A percentile compares a stretch with the other conserved stretches of the same genome.
These are phyloP conservation scores for Boletus sensibilis DNA, from an alignment of 768 basidiomycete genomes.

Conservation along the genomic window DNA sequence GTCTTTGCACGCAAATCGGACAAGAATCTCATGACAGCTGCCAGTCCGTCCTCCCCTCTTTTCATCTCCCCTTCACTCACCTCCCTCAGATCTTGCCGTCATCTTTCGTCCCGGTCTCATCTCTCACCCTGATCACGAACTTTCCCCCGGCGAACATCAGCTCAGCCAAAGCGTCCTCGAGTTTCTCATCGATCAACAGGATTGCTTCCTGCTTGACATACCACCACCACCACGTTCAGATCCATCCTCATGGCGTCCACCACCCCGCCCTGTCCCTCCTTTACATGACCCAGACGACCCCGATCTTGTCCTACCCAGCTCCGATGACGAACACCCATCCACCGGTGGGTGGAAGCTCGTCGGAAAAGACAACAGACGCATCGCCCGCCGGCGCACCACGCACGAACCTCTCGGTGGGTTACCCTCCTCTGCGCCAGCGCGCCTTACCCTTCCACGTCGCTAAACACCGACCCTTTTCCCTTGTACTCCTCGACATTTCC, in stretches of 20 bases:
- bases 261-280: conserved; percentile 5
- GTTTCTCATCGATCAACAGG: conserved; percentile 94
- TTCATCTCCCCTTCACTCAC: background rate
- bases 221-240: conserved; percentile 58
- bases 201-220: conserved; percentile 90
- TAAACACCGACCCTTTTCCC: conserved; percentile 21
- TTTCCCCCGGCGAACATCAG: conserved; percentile 82
- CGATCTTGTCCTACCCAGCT: conserved; percentile 44
- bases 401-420: conserved; percentile 41
- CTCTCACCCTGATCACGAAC: conserved; percentile 83
- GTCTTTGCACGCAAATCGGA: conserved; percentile 91
- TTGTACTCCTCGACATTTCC: conserved; percentile 1
- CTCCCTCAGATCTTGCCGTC: conserved; percentile 78
- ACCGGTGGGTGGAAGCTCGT: conserved; percentile 57
- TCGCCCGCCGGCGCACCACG: conserved; percentile 58
- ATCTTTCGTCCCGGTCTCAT: conserved; percentile 97
- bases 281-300: conserved; percentile 40
- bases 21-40: conserved; percentile 93
- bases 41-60: conserved; percentile 56
- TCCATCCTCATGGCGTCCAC: conserved; percentile 31
- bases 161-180: conserved; percentile 90
- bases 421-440: conserved; percentile 34
- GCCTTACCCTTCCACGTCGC: conserved; percentile 30
- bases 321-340: conserved; percentile 48
- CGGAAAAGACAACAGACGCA: conserved; percentile 38